These are phyloP conservation scores for Rosa lucieae DNA, from an alignment of 306 rosid species.

Conservation along the genomic window DNA sequence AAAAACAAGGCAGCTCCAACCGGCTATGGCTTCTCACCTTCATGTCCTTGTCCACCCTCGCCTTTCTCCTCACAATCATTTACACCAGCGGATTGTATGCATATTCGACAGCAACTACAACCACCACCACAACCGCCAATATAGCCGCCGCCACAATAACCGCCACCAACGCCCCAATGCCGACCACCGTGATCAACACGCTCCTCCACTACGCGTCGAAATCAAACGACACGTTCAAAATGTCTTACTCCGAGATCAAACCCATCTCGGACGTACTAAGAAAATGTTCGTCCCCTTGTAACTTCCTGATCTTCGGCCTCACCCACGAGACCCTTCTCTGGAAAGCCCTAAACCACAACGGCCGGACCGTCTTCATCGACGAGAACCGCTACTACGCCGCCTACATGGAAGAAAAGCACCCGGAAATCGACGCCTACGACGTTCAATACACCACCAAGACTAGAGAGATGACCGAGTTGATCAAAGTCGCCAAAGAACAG, in stretches of 20 bases:
- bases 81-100: slow-evolving; percentile 58
- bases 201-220: slow-evolving; percentile 80
- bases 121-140: slow-evolving; percentile 24
- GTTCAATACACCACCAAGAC: slow-evolving; percentile 86
- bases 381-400: slow-evolving; percentile 96
- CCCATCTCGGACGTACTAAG: slow-evolving; percentile 80
- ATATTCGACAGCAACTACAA: neutral
- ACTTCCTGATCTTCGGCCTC: slow-evolving; percentile 79
- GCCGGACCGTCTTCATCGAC: slow-evolving; percentile 85
- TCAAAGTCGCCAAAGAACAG: slow-evolving; percentile 61
- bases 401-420: slow-evolving; percentile 77
- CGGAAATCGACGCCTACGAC: slow-evolving; percentile 86
- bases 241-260: slow-evolving; percentile 76
- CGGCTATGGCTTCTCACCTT: slow-evolving; percentile 79
- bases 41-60: slow-evolving; percentile 77
- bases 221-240: slow-evolving; percentile 77
- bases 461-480: slow-evolving; percentile 62
- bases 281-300: slow-evolving; percentile 78
- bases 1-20: slow-evolving; percentile 87
- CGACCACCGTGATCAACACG: slow-evolving; percentile 79
- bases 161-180: slow-evolving; percentile 37
- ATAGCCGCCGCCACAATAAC: slow-evolving; percentile 23
- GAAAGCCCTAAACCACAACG: slow-evolving; percentile 90
- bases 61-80: slow-evolving; percentile 71
- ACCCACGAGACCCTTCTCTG: slow-evolving; percentile 86